Evolutionary conservation across 140 eudicot species (phyloP).

Genomic region (Stevia rebaudiana): DNA sequence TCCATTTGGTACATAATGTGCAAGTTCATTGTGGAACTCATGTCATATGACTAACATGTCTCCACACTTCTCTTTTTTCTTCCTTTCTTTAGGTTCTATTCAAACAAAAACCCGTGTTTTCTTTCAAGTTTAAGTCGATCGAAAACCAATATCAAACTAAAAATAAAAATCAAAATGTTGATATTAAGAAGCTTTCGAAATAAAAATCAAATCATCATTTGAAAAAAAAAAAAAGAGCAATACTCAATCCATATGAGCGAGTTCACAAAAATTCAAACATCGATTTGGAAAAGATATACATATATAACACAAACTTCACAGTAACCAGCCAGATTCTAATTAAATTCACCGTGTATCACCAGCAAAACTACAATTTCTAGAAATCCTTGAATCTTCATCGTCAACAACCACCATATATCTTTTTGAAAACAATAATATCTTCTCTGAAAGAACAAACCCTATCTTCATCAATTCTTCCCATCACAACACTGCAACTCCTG

Average conservation of each 20-base stretch:
- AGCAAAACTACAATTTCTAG: not conserved
- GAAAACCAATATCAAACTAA: no score
- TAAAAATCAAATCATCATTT: no score
- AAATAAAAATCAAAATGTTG: no score
- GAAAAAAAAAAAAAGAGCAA: not conserved
- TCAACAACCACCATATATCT: no score
- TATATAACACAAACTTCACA: no score
- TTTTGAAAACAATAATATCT: not conserved
- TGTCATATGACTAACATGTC: no score
- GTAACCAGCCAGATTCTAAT: not conserved
- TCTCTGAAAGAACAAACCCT: conserved; percentile 15
- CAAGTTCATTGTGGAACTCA: no score
- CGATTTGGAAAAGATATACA: not conserved
- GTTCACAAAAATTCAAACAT: not conserved
- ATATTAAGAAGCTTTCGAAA: not conserved
- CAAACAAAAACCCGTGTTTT: no score
- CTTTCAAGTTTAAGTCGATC: no score
- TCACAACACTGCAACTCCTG: conserved; percentile 15
- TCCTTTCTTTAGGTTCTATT: no score
- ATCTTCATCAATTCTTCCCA: conserved; percentile 23
- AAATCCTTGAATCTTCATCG: not conserved
- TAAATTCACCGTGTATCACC: not conserved
- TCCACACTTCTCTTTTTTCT: no score
- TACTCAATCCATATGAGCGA: not conserved
- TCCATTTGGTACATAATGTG: no score